phyloP scores from a whole-genome alignment of 139 green algal species.

The Tetradesmus obliquus region DNA sequence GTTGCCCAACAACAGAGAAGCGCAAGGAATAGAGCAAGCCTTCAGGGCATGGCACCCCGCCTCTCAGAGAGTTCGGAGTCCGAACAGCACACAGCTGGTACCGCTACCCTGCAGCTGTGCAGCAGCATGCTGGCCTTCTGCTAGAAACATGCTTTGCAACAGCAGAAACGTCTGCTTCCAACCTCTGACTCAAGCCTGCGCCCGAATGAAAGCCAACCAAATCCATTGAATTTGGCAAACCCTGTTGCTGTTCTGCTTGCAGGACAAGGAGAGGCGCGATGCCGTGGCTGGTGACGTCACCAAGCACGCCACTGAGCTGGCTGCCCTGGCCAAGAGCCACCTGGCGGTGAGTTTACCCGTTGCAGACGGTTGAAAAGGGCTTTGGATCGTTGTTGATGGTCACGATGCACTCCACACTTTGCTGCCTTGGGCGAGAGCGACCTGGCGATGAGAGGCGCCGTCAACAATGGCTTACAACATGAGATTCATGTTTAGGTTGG shows the following conservation, averaged over 20 bases:
- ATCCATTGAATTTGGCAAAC: neutral
- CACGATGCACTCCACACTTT: neutral
- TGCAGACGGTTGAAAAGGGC: neutral
- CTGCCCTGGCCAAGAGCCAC: constrained; percentile 7
- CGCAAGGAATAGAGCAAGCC: no score
- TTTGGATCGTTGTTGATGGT: neutral
- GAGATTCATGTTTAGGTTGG: neutral
- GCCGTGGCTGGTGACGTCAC: neutral
- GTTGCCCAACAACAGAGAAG: no score
- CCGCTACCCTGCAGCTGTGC: neutral
- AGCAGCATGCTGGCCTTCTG: neutral
- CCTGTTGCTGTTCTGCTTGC: neutral
- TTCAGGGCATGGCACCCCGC: no score
- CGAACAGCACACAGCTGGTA: neutral
- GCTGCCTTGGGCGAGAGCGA: neutral
- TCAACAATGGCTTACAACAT: no score
- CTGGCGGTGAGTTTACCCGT: constrained; percentile 14
- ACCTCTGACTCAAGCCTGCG: no score
- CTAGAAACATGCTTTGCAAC: neutral
- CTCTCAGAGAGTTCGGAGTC: neutral
- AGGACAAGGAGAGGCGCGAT: constrained; percentile 33
- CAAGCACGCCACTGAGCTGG: neutral
- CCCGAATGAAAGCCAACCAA: no score
- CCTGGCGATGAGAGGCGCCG: neutral
- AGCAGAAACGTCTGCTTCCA: neutral